Base-by-base conservation (phyloP, 257 asterid species). In the Nicotiana paniculata region DNA sequence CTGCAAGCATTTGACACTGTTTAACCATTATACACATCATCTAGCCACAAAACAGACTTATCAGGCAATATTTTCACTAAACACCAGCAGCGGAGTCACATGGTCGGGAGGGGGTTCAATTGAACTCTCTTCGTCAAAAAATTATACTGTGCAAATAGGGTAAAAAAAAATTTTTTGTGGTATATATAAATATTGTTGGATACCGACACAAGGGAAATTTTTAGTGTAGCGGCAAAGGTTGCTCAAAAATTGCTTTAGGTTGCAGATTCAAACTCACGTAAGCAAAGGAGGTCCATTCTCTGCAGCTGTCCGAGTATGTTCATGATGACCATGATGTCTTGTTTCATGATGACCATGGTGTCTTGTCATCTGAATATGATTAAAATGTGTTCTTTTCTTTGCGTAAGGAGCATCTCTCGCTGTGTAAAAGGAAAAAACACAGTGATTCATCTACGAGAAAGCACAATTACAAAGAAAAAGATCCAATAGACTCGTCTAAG, bases 321-420 rank as follows among this genome's bases (percentile, higher is more conserved):
- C 97, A 48, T 13, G 79, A 12, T 74, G 79, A 74, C 24, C 79
- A 48, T 74, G 57, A 61, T 46, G 62, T 43, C 12, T 43, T 8
- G 51, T 43, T 43, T 43, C 51, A 43, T 90, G 90, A 86, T 89
- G 58, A 53, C 58, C 78, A 70, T 92, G 92, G 81, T 94, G 92
- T 83, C 90, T 88, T 17, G 90, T 65, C 98, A 96, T 89, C 85
- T 96, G 98, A 53, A 96, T 96, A 69, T 93, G 97, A 1, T 94
- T 93, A 17, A 90, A 84, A 4, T 96, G 96, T 7, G 98, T 96
- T 78, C 98, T 85, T 39, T 91, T 91, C 82, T 93, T 96, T 10
- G 99, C 99, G 37, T 94, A 96, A 10, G 99, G 99, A 46, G 99
- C 99, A 17, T 89, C 97, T 88, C 98, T 89, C 81, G 97, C 98